Evolutionary conservation across 768 basidiomycete species (phyloP), one percentile per base, ranked within the genome.

Genomic region (Boletus eberwhitei): DNA sequence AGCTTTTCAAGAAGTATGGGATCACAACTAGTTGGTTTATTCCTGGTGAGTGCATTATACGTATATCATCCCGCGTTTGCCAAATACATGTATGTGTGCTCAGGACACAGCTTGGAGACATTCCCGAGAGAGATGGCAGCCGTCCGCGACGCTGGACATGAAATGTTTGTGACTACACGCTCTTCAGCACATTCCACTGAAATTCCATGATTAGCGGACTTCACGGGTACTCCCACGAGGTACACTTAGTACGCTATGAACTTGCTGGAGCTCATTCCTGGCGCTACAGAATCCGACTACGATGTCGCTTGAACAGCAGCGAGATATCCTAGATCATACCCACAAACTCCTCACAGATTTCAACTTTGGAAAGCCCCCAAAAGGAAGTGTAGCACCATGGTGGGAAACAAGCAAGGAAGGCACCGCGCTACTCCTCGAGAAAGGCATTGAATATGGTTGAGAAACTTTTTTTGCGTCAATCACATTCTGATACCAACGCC

Each of bases 331-430:
- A 36, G 81, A 87, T 50, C 74, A 86, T 59, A 88, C 86, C 1
- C 77, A 79, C 68, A 73, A 80, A 19, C 73, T 87, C n/a, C 71
- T 88, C 39, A 87, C 86, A 1, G 75, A 77, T 13, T 88, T 88
- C 63, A 86, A 85, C 64, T 70, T 79, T 55, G 82, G 83, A 24
- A 67, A 77, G 16, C 73, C 82, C 22, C 84, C 83, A 0, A 82
- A 80, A 64, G 84, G 83, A 37, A 81, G 79, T 47, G 86, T 87
- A 34, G 87, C 87, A 1, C 87, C 87, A 0, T 90, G 88, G 86
- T 90, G 87, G 87, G 88, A 90, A 66, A 81, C 81, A 3, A 84
- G 81, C 67, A 83, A 79, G 57, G 86, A 87, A 66, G 84, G 83
- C 4, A 82, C 81, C 0, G 70, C 79, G 16, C 73, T 90, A 24